Conservation (phyloP, 306 rosid genomes). For the Benincasa hispida region DNA sequence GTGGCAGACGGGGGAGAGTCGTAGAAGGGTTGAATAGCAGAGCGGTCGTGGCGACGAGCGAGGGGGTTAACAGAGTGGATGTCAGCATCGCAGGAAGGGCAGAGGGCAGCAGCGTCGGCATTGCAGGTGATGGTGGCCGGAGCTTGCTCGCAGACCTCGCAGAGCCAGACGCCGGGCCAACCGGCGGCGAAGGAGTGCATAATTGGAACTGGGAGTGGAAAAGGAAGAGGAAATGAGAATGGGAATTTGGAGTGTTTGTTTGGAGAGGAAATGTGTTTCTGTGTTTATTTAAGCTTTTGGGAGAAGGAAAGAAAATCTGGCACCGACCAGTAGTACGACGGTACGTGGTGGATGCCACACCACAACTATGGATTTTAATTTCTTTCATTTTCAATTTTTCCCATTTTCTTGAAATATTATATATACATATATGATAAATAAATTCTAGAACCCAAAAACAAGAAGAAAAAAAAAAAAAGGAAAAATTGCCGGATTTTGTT, state of each 20-base stretch:
- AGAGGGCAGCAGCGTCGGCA: constrained; percentile 85
- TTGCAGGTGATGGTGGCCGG: constrained; percentile 84
- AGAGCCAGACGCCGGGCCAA: constrained; percentile 51
- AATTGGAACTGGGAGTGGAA: neutral
- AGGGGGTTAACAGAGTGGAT: constrained; percentile 90
- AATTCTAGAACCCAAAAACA: no score
- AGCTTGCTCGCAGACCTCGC: constrained; percentile 90
- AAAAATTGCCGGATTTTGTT: no score
- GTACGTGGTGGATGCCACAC: constrained; percentile 4
- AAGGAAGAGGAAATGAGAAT: neutral
- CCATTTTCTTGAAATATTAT: no score
- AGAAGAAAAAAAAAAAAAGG: no score
- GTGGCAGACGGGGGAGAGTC: constrained; percentile 40
- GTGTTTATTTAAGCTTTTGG: neutral
- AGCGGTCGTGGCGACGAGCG: constrained; percentile 82
- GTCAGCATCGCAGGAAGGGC: constrained; percentile 73
- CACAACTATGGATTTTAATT: neutral
- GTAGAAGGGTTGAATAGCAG: constrained; percentile 65
- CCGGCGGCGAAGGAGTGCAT: constrained; percentile 18
- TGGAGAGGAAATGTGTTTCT: neutral
- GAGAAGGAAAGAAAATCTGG: neutral
- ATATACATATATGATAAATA: no score
- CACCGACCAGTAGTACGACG: constrained; percentile 1
- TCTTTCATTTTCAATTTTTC: neutral
- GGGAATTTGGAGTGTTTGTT: neutral